These are phyloP conservation scores for Ceratocystis diversiconidia DNA, from an alignment of 2,329 filamentous ascomycete species.

Conservation along the genomic window DNA sequence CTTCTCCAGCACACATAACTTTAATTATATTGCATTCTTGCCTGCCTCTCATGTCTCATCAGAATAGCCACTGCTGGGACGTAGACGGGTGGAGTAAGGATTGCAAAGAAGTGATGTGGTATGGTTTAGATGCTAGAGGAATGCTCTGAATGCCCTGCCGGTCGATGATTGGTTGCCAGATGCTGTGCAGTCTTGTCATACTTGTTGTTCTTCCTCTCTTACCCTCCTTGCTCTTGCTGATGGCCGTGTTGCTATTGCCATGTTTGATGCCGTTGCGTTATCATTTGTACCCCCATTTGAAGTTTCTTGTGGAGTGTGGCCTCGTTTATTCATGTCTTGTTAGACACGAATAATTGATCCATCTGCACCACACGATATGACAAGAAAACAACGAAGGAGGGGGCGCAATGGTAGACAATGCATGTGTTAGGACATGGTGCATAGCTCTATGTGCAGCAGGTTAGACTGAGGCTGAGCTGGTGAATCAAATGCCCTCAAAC, in stretches of 20 bases:
- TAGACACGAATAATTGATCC: neutral
- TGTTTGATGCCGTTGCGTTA: neutral
- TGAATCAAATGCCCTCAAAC: conserved; percentile 2
- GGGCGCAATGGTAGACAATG: neutral
- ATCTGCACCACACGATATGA: neutral
- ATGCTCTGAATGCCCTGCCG: neutral
- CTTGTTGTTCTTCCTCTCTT: conserved; percentile 1
- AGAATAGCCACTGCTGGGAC: conserved; percentile 7
- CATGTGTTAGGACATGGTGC: neutral
- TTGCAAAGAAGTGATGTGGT: neutral
- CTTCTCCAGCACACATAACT: neutral
- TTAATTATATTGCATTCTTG: neutral
- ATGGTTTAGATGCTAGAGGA: neutral
- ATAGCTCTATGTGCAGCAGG: neutral
- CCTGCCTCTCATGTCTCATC: neutral
- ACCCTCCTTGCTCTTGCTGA: neutral
- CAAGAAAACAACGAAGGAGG: neutral
- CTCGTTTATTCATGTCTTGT: conserved; percentile 5
- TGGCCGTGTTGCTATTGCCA: neutral
- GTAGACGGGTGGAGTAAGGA: neutral
- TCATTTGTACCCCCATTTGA: neutral
- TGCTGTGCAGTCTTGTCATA: neutral
- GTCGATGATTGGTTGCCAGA: neutral
- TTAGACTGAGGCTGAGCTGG: neutral
- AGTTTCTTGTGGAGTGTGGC: neutral